Conservation (phyloP, 768 basidiomycete genomes). For the Trametes gibbosa region DNA sequence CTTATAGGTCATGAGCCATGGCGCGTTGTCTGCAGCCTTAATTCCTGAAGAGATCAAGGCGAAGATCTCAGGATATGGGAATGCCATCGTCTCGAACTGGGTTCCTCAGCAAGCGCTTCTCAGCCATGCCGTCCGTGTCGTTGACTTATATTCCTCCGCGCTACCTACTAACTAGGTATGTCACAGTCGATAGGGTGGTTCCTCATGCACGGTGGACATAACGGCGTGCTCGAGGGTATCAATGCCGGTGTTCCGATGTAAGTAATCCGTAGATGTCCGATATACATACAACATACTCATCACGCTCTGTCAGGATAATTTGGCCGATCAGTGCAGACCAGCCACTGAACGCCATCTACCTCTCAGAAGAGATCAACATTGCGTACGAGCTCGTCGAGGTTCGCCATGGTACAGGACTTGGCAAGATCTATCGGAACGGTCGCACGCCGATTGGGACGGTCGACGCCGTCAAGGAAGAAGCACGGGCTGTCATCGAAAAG, state of each 20-base stretch:
- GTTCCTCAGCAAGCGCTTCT: conserved; percentile 1
- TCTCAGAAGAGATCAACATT: conserved; percentile 21
- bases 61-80: background rate
- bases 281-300: background rate
- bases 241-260: background rate
- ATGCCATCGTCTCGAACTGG: background rate
- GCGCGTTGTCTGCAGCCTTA: background rate
- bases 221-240: background rate
- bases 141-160: background rate
- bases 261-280: background rate
- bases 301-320: background rate
- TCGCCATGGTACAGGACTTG: conserved; percentile 11
- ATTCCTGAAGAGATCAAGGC: background rate
- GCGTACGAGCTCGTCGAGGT: conserved; percentile 30
- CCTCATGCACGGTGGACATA: conserved; percentile 7
- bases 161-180: background rate
- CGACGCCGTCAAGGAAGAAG: conserved; percentile 24
- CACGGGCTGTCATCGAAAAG: conserved; percentile 14
- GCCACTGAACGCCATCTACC: conserved; percentile 21
- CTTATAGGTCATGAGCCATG: background rate
- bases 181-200: background rate
- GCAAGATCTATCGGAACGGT: conserved; percentile 7
- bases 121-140: background rate
- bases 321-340: conserved; percentile 27
- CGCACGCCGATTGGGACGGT: conserved; percentile 22